Conservation (phyloP, 805 yeast species). For the Suhomyces prunicola region DNA sequence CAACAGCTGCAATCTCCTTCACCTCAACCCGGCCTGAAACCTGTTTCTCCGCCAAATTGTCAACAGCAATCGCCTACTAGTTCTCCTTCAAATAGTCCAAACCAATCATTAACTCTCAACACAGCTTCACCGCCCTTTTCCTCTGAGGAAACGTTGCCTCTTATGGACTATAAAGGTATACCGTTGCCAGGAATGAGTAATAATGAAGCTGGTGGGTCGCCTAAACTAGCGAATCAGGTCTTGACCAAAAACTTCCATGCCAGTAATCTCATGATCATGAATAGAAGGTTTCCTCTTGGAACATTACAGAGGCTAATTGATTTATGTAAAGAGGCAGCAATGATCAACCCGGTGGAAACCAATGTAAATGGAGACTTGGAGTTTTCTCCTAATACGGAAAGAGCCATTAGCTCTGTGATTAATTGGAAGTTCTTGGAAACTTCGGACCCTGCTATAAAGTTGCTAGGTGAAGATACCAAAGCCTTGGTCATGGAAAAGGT, state of each 20-base stretch:
- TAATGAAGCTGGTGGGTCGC: constrained; percentile 12
- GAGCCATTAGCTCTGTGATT: constrained; percentile 48
- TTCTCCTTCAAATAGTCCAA: constrained; percentile 5
- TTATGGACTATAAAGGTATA: constrained; percentile 55
- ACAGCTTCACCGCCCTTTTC: constrained; percentile 5
- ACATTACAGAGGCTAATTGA: constrained; percentile 56
- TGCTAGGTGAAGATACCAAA: constrained; percentile 67
- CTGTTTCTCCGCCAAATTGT: constrained; percentile 18
- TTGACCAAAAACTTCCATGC: constrained; percentile 16
- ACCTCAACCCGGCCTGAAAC: constrained; percentile 8
- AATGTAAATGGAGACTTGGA: constrained; percentile 32
- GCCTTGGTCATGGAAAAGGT: constrained; percentile 59
- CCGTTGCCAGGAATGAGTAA: constrained; percentile 38
- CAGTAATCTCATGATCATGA: constrained; percentile 37
- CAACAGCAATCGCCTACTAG: constrained; percentile 23
- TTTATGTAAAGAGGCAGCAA: constrained; percentile 70
- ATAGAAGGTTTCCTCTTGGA: constrained; percentile 61
- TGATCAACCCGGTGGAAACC: constrained; percentile 56
- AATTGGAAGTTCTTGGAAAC: constrained; percentile 47
- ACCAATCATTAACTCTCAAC: constrained; percentile 1
- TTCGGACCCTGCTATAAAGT: constrained; percentile 61
- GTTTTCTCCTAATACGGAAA: constrained; percentile 60
- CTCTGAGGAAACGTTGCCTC: neutral
- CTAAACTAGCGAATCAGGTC: constrained; percentile 17
- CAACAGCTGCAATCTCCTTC: constrained; percentile 15